Conservation (phyloP, 1,284 basidiomycete genomes). For the Trametes pubescens region DNA sequence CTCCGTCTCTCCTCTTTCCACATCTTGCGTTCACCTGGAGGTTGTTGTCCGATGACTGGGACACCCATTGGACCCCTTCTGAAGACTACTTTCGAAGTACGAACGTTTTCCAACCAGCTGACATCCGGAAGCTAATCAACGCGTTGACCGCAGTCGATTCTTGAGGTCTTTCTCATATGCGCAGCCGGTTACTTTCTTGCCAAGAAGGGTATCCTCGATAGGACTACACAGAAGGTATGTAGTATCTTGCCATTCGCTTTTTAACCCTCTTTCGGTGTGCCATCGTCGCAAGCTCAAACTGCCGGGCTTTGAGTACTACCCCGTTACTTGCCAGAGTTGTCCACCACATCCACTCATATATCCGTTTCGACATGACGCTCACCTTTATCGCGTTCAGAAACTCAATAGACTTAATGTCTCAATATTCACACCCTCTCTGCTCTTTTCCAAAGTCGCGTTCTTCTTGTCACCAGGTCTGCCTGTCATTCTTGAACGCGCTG, state of each 20-base stretch:
- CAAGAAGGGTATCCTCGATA: slow-evolving; percentile 83
- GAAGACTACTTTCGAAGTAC: slow-evolving; percentile 62
- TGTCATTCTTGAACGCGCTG: slow-evolving; percentile 28
- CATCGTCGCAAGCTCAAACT: too few species aligned
- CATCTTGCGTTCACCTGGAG: not conserved
- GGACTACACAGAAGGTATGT: slow-evolving; percentile 84
- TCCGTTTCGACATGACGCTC: not conserved
- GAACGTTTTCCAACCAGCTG: slow-evolving; percentile 23
- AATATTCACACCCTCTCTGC: slow-evolving; percentile 90
- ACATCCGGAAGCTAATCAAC: slow-evolving; percentile 1
- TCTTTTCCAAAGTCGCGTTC: slow-evolving; percentile 95
- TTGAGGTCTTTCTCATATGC: slow-evolving; percentile 90
- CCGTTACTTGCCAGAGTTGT: too few species aligned
- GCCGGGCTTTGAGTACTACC: too few species aligned
- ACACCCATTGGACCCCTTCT: slow-evolving; percentile 50
- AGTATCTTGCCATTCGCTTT: too few species aligned
- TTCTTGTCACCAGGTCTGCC: slow-evolving; percentile 72
- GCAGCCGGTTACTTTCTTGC: slow-evolving; percentile 88
- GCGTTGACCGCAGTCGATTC: slow-evolving; percentile 70
- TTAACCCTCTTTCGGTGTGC: too few species aligned
- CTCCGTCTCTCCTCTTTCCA: not conserved
- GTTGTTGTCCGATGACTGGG: slow-evolving; percentile 25
- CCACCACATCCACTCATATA: too few species aligned
- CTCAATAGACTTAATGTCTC: slow-evolving; percentile 85
- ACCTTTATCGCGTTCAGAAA: slow-evolving; percentile 54